Evolutionary conservation across 1,139 yeast species (phyloP).

Genomic region (Saccharomycopsis hybrid): DNA sequence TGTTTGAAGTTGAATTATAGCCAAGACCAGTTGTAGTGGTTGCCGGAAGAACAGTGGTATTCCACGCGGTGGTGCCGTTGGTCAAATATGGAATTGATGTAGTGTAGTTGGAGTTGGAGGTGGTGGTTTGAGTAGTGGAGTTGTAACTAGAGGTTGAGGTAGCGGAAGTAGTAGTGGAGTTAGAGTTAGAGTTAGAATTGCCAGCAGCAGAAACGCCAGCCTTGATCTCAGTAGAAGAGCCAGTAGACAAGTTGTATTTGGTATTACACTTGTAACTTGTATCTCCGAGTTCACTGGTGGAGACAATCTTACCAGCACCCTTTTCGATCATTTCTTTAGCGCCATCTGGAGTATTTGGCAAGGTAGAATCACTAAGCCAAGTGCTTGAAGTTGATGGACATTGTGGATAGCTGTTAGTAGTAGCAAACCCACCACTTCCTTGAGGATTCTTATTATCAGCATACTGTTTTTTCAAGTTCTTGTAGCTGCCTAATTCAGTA

Average conservation of each 20-base stretch:
- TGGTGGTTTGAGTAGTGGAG: conserved; percentile 1
- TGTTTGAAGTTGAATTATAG: too few species aligned
- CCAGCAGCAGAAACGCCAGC: neutral
- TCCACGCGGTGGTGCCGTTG: neutral
- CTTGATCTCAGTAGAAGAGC: neutral
- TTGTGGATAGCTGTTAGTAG: conserved; percentile 39
- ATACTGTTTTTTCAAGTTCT: conserved; percentile 47
- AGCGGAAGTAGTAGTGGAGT: neutral
- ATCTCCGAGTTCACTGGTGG: conserved; percentile 6
- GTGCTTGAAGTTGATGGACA: conserved; percentile 55
- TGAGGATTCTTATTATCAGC: conserved; percentile 49
- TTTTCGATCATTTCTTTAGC: conserved; percentile 61
- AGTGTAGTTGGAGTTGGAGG: neutral
- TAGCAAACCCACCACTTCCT: conserved; percentile 68
- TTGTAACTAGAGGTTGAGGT: neutral
- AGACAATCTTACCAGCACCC: conserved; percentile 54
- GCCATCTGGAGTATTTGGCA: conserved; percentile 76
- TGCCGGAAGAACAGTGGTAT: too few species aligned
- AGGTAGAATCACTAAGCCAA: conserved; percentile 43
- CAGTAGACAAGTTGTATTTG: conserved; percentile 3
- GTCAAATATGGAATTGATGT: neutral
- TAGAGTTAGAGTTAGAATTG: conserved; percentile 1
- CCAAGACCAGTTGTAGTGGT: too few species aligned
- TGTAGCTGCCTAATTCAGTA: conserved; percentile 42
- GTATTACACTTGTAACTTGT: conserved; percentile 5